These are phyloP conservation scores for Phytophthora litchii DNA, from an alignment of 352 stramenopile species.

Conservation along the genomic window DNA sequence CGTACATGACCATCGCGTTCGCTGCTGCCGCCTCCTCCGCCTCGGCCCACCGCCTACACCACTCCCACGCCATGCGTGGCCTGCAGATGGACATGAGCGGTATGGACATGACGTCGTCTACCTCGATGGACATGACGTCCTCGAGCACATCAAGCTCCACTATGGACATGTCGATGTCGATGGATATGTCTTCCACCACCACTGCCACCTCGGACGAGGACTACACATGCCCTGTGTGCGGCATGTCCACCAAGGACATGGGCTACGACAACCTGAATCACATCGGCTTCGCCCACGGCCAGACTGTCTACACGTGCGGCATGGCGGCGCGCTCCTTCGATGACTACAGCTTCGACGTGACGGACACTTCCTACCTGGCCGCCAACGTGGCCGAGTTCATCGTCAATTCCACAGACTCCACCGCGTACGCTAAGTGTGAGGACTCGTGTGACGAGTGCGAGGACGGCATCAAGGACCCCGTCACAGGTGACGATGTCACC, in stretches of 20 bases:
- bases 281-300: constrained; percentile 60
- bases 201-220: constrained; percentile 23
- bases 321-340: constrained; percentile 63
- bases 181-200: constrained; percentile 16
- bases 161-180: constrained; percentile 19
- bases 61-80: constrained; percentile 27
- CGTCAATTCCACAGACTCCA: constrained; percentile 41
- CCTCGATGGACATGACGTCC: constrained; percentile 29
- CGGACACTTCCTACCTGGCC: constrained; percentile 71
- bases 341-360: constrained; percentile 62
- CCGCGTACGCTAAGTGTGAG: constrained; percentile 38
- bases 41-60: constrained; percentile 30
- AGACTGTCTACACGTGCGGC: constrained; percentile 77
- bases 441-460: constrained; percentile 56
- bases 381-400: constrained; percentile 68
- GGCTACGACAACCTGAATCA: constrained; percentile 72
- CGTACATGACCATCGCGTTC: constrained; percentile 17
- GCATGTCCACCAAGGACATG: constrained; percentile 62
- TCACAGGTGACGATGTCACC: constrained; percentile 63
- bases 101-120: constrained; percentile 28
- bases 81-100: constrained; percentile 35
- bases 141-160: constrained; percentile 7
- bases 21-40: constrained; percentile 12
- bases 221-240: constrained; percentile 74
- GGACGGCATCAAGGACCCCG: constrained; percentile 60